Conservation (phyloP, 805 yeast genomes). For the Pichia pseudocactophila region DNA sequence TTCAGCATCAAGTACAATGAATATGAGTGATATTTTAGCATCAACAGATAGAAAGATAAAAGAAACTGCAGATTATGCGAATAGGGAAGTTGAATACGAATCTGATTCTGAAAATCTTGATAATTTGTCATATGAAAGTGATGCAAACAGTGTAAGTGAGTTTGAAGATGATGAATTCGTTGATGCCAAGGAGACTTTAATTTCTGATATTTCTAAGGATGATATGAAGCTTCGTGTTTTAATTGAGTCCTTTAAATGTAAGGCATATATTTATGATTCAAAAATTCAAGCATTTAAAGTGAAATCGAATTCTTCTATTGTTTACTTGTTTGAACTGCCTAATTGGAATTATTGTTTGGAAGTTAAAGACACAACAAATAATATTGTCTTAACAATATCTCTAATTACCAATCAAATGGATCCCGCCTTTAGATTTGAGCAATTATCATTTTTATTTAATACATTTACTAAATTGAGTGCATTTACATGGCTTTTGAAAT, state of each 20-base stretch:
- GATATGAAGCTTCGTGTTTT: slow-evolving; percentile 16
- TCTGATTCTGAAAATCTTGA: slow-evolving; percentile 21
- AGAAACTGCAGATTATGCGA: slow-evolving; percentile 19
- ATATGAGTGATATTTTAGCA: slow-evolving; percentile 3
- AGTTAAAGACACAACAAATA: slow-evolving; percentile 22
- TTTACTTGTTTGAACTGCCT: slow-evolving; percentile 36
- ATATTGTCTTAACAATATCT: slow-evolving; percentile 27
- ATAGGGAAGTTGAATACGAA: slow-evolving; percentile 26
- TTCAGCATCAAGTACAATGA: slow-evolving; percentile 12
- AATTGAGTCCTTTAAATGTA: slow-evolving; percentile 14
- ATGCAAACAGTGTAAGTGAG: slow-evolving; percentile 20
- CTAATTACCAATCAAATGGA: slow-evolving; percentile 42
- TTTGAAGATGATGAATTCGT: slow-evolving; percentile 24
- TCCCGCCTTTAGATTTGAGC: slow-evolving; percentile 55
- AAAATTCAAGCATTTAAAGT: slow-evolving; percentile 37
- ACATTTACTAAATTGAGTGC: slow-evolving; percentile 33
- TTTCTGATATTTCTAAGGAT: slow-evolving; percentile 6
- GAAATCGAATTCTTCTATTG: slow-evolving; percentile 29
- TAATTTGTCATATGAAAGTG: slow-evolving; percentile 11
- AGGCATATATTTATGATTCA: slow-evolving; percentile 52
- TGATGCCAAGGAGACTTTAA: slow-evolving; percentile 24
- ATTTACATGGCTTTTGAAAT: slow-evolving; percentile 57
- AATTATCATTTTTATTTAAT: slow-evolving; percentile 59
- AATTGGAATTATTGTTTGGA: slow-evolving; percentile 48
- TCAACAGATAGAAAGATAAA: not conserved